Conservation (phyloP, 2,329 filamentous ascomycete genomes). For the Helotiales sp. region DNA sequence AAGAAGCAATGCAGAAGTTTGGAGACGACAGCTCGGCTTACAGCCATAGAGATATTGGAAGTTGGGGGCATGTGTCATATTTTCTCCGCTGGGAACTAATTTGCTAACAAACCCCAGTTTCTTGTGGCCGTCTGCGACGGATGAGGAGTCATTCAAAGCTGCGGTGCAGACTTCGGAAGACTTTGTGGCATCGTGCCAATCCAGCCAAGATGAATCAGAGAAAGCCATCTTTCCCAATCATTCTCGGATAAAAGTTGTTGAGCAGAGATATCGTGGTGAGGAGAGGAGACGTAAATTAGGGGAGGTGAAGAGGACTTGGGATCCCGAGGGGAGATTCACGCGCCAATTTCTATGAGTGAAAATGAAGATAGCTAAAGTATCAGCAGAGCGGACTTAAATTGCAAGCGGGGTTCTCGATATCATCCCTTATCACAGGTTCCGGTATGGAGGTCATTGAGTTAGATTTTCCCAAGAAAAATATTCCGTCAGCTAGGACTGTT, state of each 20-base stretch:
- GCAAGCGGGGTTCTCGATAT: too few relatives aligned
- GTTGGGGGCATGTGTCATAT: conserved; percentile 12
- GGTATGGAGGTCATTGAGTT: not conserved
- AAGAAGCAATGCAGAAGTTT: conserved; percentile 8
- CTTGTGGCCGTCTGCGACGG: not conserved
- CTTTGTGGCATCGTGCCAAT: conserved; percentile 1
- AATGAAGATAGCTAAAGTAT: too few relatives aligned
- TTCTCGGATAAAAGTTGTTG: conserved; percentile 1
- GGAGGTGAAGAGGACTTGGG: conserved; percentile 39
- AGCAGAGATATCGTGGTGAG: conserved; percentile 12
- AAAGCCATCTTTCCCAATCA: conserved; percentile 14
- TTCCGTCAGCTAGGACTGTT: too few relatives aligned
- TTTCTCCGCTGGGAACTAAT: not conserved
- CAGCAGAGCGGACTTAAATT: too few relatives aligned
- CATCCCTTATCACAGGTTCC: too few relatives aligned
- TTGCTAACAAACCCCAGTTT: conserved; percentile 9
- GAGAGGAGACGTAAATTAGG: conserved; percentile 33
- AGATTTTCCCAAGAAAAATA: too few relatives aligned
- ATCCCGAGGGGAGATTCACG: conserved; percentile 37
- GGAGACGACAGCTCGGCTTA: conserved; percentile 11
- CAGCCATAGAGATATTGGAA: conserved; percentile 15
- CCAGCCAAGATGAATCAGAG: conserved; percentile 3
- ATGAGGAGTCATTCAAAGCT: not conserved
- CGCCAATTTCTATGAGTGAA: conserved; percentile 1
- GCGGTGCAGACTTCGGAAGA: conserved; percentile 10